Base-by-base conservation (phyloP, 192 early-diverging fungal genomes). In the Podila minutissima region DNA sequence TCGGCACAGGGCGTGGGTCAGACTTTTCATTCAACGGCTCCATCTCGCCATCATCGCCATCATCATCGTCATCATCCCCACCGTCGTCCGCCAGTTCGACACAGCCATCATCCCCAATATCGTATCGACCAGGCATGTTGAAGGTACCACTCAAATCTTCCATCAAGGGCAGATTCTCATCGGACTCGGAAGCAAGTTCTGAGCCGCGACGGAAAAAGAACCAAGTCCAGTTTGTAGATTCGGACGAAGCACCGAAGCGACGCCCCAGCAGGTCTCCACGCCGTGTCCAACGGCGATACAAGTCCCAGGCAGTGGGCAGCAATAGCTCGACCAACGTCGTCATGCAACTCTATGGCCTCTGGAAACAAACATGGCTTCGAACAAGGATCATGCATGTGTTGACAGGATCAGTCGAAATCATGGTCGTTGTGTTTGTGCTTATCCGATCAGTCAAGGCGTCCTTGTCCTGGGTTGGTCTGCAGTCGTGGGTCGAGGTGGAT, bases 301-400 rank as follows among this genome's bases (percentile, higher is more conserved):
- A 48, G 29, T 66, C 64, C 11, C 46, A 37, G 4, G 62, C 33
- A n/a, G 31, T 38, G 15, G 19, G 13, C 38, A 53, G 26, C 35
- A 50, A 17, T 64, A 66, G 5, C 59, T 35, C 8, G 22, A 57
- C 19, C 33, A 28, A 26, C 60, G 13, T 53, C 50, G 13, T 81
- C 13, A 10, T 81, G 31, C 77, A 81, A 28, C 66, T 81, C 1
- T 81, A 81, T 19, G 70, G 63, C 29, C 71, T 81, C 20, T 81
- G 77, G 77, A 66, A 81, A 22, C 77, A 81, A 22, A 72, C 77
- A 13, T 81, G 77, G 77, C 77, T 81, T 17, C 70, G 77, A 48
- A 73, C 77, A 32, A 65, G 77, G 46, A 72, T 81, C 24, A 81
- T 81, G 77, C 77, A 81, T 28, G 77, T 81, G n/a, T 62, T 81